These are phyloP conservation scores for Suhomyces coccinellae DNA, from an alignment of 1,139 yeast species.

Conservation along the genomic window DNA sequence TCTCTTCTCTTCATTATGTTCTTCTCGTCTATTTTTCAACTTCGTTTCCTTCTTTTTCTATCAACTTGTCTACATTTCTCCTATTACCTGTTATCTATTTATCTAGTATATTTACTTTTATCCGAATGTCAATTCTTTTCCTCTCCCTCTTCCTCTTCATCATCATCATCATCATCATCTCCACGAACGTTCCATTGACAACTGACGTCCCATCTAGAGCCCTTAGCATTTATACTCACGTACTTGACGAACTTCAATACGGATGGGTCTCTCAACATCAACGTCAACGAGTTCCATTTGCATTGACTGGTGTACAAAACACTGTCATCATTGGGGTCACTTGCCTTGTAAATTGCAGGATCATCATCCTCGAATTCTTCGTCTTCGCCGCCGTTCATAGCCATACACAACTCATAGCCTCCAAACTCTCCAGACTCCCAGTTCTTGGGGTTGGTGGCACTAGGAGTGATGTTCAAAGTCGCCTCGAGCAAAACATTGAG, in stretches of 20 bases:
- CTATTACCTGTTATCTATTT: too few relatives aligned
- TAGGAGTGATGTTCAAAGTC: conserved; percentile 76
- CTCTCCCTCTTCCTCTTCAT: conserved; percentile 15
- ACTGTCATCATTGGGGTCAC: conserved; percentile 68
- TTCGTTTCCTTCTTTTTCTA: neutral
- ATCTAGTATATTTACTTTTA: neutral
- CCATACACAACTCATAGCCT: conserved; percentile 92
- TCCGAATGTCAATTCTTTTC: neutral
- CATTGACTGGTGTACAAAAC: conserved; percentile 82
- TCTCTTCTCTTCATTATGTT: too few relatives aligned
- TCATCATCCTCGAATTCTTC: conserved; percentile 47
- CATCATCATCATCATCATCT: conserved; percentile 25
- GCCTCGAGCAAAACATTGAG: conserved; percentile 63
- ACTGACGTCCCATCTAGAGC: conserved; percentile 89
- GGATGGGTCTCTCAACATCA: conserved; percentile 80
- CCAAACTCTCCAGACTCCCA: conserved; percentile 91
- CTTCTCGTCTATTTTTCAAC: neutral
- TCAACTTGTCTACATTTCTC: neutral
- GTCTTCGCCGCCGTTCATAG: conserved; percentile 53
- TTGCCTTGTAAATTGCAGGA: conserved; percentile 57
- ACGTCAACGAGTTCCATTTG: conserved; percentile 73
- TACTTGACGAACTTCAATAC: conserved; percentile 90
- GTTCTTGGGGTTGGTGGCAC: conserved; percentile 50
- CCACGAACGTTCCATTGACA: conserved; percentile 74
- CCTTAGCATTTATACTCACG: conserved; percentile 83